Percentiles rank a stretch among this genome's conserved stretches.
Evolutionary conservation across 2,329 filamentous ascomycete genomes (phyloP).

Genomic region (Colletotrichum viniferum): DNA sequence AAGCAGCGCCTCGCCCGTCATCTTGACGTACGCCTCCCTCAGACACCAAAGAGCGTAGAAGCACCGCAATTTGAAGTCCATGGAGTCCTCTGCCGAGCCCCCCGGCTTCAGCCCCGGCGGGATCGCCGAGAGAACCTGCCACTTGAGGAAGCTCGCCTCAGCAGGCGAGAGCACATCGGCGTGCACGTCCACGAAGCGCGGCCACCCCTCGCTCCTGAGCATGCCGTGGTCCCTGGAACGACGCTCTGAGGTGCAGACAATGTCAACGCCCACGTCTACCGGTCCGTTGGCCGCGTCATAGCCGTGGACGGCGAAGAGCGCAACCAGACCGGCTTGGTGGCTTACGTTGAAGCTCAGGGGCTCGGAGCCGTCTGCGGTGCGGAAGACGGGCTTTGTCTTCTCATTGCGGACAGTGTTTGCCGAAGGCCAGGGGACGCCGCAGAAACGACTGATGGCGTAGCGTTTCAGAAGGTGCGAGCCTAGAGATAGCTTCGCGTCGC

Average conservation of each 20-base stretch:
- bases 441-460: conserved; percentile 64
- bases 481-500: conserved; percentile 77
- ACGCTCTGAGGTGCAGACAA: conserved; percentile 78
- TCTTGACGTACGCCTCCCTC: conserved; percentile 83
- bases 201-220: conserved; percentile 60
- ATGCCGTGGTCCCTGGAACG: conserved; percentile 65
- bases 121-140: conserved; percentile 33
- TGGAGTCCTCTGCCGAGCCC: conserved; percentile 39
- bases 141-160: conserved; percentile 68
- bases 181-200: conserved; percentile 73
- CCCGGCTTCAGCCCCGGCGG: conserved; percentile 25
- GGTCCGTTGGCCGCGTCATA: conserved; percentile 25
- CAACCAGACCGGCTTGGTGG: conserved; percentile 78
- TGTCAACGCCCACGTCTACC: conserved; percentile 69
- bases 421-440: conserved; percentile 63
- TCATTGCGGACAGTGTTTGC: conserved; percentile 61
- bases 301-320: conserved; percentile 60
- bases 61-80: conserved; percentile 66
- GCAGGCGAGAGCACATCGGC: conserved; percentile 68
- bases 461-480: conserved; percentile 77
- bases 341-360: conserved; percentile 74
- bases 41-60: conserved; percentile 84
- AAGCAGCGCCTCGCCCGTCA: conserved; percentile 78
- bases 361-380: conserved; percentile 49
- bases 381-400: conserved; percentile 59